Evolutionary conservation across 2,329 filamentous ascomycete species (phyloP).

Genomic region (Fusarium guadeloupense): DNA sequence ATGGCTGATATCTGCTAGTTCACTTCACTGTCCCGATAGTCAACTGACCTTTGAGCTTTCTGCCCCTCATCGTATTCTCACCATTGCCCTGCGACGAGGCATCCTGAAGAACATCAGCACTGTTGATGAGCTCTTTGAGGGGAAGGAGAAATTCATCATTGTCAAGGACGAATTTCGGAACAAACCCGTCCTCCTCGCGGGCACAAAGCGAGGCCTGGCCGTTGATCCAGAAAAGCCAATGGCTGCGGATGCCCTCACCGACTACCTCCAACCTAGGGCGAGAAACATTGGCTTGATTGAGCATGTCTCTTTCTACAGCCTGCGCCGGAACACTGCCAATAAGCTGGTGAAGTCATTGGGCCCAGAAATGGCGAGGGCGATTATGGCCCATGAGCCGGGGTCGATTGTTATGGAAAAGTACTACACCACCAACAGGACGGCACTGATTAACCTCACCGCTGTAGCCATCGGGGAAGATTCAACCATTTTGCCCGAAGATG

Average conservation of each 20-base stretch:
- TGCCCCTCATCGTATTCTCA: constrained; percentile 1
- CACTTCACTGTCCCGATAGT: not conserved
- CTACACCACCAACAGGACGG: not conserved
- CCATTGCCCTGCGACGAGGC: not conserved
- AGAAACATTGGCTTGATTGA: not conserved
- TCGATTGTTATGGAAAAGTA: not conserved
- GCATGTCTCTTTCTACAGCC: not conserved
- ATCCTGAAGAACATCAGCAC: not conserved
- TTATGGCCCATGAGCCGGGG: constrained; percentile 1
- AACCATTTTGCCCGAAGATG: not conserved
- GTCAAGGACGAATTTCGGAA: constrained; percentile 1
- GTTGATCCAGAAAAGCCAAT: not conserved
- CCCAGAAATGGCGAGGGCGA: not conserved
- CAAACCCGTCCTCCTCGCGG: not conserved
- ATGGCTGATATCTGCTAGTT: not conserved
- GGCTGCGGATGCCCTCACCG: not conserved
- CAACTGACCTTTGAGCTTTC: not conserved
- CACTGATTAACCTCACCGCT: not conserved
- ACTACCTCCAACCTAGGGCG: not conserved
- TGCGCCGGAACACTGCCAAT: not conserved
- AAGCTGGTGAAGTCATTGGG: not conserved
- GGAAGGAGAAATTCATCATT: not conserved
- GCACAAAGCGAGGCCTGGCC: not conserved
- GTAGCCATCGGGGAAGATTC: not conserved
- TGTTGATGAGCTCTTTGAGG: not conserved